These are phyloP conservation scores for Phallus indusiatus DNA, from an alignment of 768 basidiomycete genomes.

Conservation along the genomic window DNA sequence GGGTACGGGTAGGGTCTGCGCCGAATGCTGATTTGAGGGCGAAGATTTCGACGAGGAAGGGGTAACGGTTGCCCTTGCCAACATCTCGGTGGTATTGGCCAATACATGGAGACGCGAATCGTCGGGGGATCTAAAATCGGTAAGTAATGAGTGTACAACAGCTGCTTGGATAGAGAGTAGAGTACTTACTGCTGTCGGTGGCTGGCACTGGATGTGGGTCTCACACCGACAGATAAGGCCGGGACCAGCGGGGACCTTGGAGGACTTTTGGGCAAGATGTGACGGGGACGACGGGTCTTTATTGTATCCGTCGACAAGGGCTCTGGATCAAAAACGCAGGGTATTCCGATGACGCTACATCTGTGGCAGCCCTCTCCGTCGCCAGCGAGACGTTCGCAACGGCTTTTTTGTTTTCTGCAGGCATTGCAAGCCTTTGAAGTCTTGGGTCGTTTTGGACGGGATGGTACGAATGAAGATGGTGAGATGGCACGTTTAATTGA, in stretches of 20 bases:
- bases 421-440: conserved; percentile 8
- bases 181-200: not conserved
- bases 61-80: not conserved
- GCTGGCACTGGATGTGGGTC: not conserved
- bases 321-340: conserved; percentile 7
- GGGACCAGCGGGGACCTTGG: not conserved
- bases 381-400: conserved; percentile 4
- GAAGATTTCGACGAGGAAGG: not conserved
- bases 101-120: not conserved
- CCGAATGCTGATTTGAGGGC: not conserved
- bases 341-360: conserved; percentile 6
- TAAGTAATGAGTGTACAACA: too few relatives aligned
- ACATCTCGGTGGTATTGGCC: conserved; percentile 5
- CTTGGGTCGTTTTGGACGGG: conserved; percentile 2
- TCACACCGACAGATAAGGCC: not conserved
- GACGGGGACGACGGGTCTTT: not conserved
- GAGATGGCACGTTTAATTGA: not conserved
- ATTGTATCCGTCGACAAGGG: not conserved
- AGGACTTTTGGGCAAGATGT: not conserved
- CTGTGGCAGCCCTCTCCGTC: conserved; percentile 3
- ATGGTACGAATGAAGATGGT: not conserved
- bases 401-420: conserved; percentile 7
- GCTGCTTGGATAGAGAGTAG: not conserved
- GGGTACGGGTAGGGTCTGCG: not conserved
- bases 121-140: not conserved